phyloP scores from a whole-genome alignment of 2,329 filamentous ascomycete genomes.

The Exutisphaerella laricina region DNA sequence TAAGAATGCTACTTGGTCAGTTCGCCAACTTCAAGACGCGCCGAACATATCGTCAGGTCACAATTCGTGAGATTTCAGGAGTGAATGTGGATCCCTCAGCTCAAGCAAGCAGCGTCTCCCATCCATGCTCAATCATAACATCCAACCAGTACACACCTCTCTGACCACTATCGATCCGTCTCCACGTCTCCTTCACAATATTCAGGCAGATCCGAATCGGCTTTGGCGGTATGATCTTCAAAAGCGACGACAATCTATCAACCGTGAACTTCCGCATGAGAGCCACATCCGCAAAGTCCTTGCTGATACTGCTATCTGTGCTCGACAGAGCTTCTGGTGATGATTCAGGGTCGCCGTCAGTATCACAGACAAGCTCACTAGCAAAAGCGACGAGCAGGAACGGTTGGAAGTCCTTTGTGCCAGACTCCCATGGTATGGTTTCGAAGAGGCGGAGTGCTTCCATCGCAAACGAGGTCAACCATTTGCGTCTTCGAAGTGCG shows the following conservation, averaged over 20 bases:
- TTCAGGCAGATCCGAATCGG: slow-evolving; percentile 47
- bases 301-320: slow-evolving; percentile 5
- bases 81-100: too few relatives aligned
- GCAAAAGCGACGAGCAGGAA: slow-evolving; percentile 46
- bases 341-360: background rate
- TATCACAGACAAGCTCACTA: slow-evolving; percentile 18
- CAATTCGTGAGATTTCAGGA: too few relatives aligned
- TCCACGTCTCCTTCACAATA: slow-evolving; percentile 51
- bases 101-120: slow-evolving; percentile 52
- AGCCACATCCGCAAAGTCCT: slow-evolving; percentile 15
- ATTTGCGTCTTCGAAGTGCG: slow-evolving; percentile 28
- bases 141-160: slow-evolving; percentile 52
- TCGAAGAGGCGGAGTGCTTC: slow-evolving; percentile 48
- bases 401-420: slow-evolving; percentile 51
- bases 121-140: slow-evolving; percentile 54
- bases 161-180: slow-evolving; percentile 44
- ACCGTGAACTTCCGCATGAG: slow-evolving; percentile 20
- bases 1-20: too few relatives aligned
- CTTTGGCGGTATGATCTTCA: slow-evolving; percentile 43
- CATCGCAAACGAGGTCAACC: slow-evolving; percentile 49
- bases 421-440: slow-evolving; percentile 48
- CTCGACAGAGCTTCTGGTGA: background rate
- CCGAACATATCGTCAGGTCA: too few relatives aligned
- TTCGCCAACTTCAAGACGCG: too few relatives aligned
- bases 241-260: slow-evolving; percentile 14